Conservation (phyloP, 306 rosid species). For the Vigna trinervia region DNA sequence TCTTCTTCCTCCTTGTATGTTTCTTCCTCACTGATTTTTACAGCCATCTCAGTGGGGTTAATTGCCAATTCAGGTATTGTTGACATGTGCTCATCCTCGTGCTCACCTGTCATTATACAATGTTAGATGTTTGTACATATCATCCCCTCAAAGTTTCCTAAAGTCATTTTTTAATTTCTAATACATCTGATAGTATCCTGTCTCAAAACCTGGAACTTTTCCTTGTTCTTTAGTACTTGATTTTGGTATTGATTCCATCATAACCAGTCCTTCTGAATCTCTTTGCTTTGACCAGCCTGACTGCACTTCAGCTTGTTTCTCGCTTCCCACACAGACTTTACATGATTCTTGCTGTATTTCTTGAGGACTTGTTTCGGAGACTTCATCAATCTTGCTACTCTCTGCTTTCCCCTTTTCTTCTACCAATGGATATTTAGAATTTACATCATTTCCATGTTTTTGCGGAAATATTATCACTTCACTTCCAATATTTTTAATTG, state of each 20-base stretch:
- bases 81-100: neutral
- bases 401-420: conserved; percentile 40
- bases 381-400: conserved; percentile 23
- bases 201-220: neutral
- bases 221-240: neutral
- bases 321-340: neutral
- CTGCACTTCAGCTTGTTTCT: conserved; percentile 25
- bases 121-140: neutral
- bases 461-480: conserved; percentile 32
- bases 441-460: conserved; percentile 21
- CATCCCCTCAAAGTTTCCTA: neutral
- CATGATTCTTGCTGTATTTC: conserved; percentile 38
- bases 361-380: conserved; percentile 6
- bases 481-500: conserved; percentile 33
- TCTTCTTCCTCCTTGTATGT: conserved; percentile 38
- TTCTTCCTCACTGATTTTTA: neutral
- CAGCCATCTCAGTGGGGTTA: conserved; percentile 1
- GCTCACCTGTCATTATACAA: conserved; percentile 22
- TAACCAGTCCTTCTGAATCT: neutral
- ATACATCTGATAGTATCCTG: neutral
- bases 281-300: neutral
- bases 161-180: neutral
- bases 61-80: neutral
- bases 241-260: conserved; percentile 10
- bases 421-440: conserved; percentile 28